Evolutionary conservation across 148 eudicot genomes (phyloP), one percentile per base, ranked within the genome.

Genomic region (Suaeda aralocaspica): DNA sequence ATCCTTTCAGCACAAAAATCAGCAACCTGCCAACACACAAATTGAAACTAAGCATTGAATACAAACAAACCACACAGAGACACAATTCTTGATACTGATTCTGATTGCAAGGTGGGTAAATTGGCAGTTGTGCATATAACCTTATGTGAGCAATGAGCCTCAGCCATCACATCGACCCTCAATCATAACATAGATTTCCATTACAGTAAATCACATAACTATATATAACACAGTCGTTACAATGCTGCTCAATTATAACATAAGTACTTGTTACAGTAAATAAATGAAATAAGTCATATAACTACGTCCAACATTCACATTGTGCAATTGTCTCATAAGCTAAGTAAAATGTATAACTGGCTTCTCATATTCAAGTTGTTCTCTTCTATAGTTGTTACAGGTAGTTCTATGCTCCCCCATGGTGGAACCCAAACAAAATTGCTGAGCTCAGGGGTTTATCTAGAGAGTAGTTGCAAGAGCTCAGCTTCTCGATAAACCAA

Each of bases 1-100:
- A 91, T 74, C 73, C 76, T 77, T 77, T 77, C 80, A 1, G 87
- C 83, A 66, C 97, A 91, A 55, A 76, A 88, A 26, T 76, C 80
- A 30, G 97, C 95, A 56, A 91, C 94, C 94, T 88, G 39, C 6
- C 59, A 66, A 34, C 25, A 52, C 46, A 63, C 24, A 46, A 26
- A 18, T 15, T 26, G 7, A 52, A 48, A 11, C 21, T 30, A 61
- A 31, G 8, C 24, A 28, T 31, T 29, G 34, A 59, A 69, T 21
- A 52, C 7, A 28, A 6, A 49, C 15, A 58, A 69, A 31, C 64
- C 7, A 28, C 9, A 49, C 15, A 58, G 34, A 26, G 49, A 51
- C 21, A 29, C 33, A 13, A 34, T 58, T 58, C 34, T 24, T 10
- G 0, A 51, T 5, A 51, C 19, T 44, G 22, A 64, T 26, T 34